These are phyloP conservation scores for Paecilomyces sp. DNA, from an alignment of 2,329 filamentous ascomycete species.

Conservation along the genomic window DNA sequence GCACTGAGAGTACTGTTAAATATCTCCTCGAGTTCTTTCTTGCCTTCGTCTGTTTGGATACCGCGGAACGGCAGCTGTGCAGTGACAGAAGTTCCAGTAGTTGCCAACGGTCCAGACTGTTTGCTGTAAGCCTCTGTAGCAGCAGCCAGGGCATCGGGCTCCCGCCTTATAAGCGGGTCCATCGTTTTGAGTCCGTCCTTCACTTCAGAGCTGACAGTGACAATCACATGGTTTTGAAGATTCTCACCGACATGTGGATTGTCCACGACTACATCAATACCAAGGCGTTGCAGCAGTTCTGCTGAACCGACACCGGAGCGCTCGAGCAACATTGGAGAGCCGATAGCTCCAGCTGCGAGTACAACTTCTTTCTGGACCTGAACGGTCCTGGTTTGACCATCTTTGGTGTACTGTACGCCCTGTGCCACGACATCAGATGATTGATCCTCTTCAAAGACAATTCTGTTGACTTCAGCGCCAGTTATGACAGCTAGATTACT, in stretches of 20 bases:
- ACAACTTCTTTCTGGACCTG: neutral
- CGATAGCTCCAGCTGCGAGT: neutral
- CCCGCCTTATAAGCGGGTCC: no score
- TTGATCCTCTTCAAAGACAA: slow-evolving; percentile 6
- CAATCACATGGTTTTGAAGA: neutral
- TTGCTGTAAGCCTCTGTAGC: no score
- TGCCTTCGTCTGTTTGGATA: no score
- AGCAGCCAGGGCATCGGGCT: no score
- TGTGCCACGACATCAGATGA: neutral
- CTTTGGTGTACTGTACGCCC: neutral
- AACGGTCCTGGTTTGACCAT: neutral
- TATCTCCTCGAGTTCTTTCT: no score
- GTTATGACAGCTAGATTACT: slow-evolving; percentile 42
- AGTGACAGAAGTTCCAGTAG: no score
- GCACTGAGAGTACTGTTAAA: no score
- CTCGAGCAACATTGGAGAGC: neutral
- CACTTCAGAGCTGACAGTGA: no score
- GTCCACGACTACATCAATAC: neutral
- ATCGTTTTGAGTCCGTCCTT: no score
- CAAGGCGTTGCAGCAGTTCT: neutral
- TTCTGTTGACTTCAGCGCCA: slow-evolving; percentile 35
- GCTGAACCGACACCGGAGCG: neutral
- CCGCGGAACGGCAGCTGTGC: no score
- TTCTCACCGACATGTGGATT: neutral
- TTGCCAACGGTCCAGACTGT: no score